These are phyloP conservation scores for Mortierella sp. DNA, from an alignment of 371 early-diverging fungal species.

Conservation along the genomic window DNA sequence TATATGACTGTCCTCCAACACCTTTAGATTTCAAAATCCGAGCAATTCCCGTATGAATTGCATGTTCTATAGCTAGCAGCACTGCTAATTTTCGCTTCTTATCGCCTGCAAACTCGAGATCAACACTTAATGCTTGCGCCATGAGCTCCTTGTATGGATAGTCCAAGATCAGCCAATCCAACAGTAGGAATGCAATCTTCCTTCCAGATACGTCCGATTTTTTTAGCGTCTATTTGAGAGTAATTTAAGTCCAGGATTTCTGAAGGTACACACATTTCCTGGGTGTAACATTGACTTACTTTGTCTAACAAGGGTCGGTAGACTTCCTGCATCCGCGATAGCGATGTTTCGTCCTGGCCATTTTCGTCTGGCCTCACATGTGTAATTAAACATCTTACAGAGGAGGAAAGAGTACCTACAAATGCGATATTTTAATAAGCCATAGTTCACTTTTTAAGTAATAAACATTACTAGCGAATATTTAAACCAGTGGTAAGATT, in stretches of 20 bases:
- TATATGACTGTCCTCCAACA: background rate
- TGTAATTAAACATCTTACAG: slow-evolving; percentile 10
- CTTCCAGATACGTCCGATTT: slow-evolving; percentile 30
- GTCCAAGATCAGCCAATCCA: slow-evolving; percentile 40
- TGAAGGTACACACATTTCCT: too few relatives aligned
- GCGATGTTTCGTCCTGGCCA: background rate
- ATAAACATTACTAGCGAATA: background rate
- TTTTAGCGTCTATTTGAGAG: slow-evolving; percentile 28
- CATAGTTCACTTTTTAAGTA: too few relatives aligned
- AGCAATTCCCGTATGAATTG: slow-evolving; percentile 4
- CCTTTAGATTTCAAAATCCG: background rate
- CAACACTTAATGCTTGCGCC: slow-evolving; percentile 15
- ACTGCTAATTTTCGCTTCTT: slow-evolving; percentile 38
- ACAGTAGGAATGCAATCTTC: slow-evolving; percentile 21
- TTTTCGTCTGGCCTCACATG: slow-evolving; percentile 8
- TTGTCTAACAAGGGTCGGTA: slow-evolving; percentile 35
- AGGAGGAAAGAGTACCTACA: slow-evolving; percentile 13
- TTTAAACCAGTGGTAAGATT: background rate
- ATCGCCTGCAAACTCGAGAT: slow-evolving; percentile 12
- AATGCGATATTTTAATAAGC: background rate
- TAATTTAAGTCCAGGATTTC: background rate
- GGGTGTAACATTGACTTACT: slow-evolving; percentile 8
- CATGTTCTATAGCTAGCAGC: slow-evolving; percentile 31
- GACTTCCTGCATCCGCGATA: slow-evolving; percentile 22
- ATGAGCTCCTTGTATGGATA: slow-evolving; percentile 8